Evolutionary conservation across 768 basidiomycete species (phyloP).

Genomic region (Lactarius pseudohatsudake): DNA sequence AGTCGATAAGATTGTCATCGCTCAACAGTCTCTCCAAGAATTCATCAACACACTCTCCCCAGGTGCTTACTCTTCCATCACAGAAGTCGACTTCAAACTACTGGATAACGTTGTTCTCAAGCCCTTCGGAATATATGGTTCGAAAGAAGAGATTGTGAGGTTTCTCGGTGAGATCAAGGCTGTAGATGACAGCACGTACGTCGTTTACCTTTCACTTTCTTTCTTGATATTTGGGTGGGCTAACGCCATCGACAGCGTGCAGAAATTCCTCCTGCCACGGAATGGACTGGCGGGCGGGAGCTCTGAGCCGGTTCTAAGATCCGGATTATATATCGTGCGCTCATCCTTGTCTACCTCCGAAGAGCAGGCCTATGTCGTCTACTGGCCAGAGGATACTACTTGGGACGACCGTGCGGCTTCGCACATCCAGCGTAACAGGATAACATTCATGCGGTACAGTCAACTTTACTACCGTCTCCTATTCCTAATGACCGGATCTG

Average conservation of each 20-base stretch:
- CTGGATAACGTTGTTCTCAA: neutral
- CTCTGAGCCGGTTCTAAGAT: slow-evolving; percentile 37
- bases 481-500: neutral
- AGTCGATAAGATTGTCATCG: slow-evolving; percentile 1
- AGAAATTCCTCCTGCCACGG: neutral
- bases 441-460: slow-evolving; percentile 61
- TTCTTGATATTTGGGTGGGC: neutral
- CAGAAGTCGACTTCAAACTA: neutral
- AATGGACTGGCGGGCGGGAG: neutral
- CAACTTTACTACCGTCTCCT: neutral
- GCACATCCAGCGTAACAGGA: slow-evolving; percentile 50
- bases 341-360: slow-evolving; percentile 26
- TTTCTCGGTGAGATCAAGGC: neutral
- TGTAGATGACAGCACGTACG: neutral
- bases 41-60: neutral
- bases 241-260: neutral
- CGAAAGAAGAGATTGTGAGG: neutral
- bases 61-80: neutral
- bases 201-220: neutral
- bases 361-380: slow-evolving; percentile 47
- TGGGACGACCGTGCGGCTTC: slow-evolving; percentile 53
- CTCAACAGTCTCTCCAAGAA: neutral
- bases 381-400: slow-evolving; percentile 62
- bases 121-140: neutral
- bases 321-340: slow-evolving; percentile 50